Evolutionary conservation across 2,329 filamentous ascomycete species (phyloP), one percentile per base, ranked within the genome.

Genomic region (Penicillium nordicum): DNA sequence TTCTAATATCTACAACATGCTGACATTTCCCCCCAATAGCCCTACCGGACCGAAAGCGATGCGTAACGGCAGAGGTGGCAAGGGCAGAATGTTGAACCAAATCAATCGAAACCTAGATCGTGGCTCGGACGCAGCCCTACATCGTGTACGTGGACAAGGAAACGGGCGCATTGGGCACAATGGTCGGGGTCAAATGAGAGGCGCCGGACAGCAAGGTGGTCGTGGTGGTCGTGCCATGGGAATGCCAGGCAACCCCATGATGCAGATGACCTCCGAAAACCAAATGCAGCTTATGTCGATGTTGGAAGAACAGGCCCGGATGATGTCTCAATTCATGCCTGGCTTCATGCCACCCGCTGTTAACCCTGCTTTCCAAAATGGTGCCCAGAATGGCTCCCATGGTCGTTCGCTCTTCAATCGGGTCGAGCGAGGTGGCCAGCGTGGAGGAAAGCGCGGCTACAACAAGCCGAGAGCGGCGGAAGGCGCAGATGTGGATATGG

Each of bases 11-110:
- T 47, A n/a, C 16, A 41, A 18, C 7, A 38, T 41, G 57, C 55
- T 61, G 23, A 59, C 54, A 69, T 79, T 83, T 74, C 84, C 56
- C 34, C 48, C 52, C 10, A 38, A 57, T 68, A 97, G 93, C 69
- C 94, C 94, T 10, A 97, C 92, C 50, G 94, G 93, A 55, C 94
- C 94, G 18, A 94, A 92, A 73, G 92, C 92, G 34, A 96, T 97
- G 92, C 89, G 94, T 69, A 90, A 88, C 71, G 84, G 84, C 50
- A 84, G 80, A 64, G 79, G 81, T 53, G 82, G 84, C 53, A 86
- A 90, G 57, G 92, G 91, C 72, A 86, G 90, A 59, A 86, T 97
- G 80, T 81, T 97, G 55, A 90, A 91, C 48, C 91, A 97, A 65
- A 84, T 95, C 70, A 86, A 88, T 70, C 90, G 90, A 68, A 85